Percentiles rank a stretch among this genome's conserved stretches.
Conservation (phyloP, 2,329 filamentous ascomycete genomes). For the Fusarium pininemorale region DNA sequence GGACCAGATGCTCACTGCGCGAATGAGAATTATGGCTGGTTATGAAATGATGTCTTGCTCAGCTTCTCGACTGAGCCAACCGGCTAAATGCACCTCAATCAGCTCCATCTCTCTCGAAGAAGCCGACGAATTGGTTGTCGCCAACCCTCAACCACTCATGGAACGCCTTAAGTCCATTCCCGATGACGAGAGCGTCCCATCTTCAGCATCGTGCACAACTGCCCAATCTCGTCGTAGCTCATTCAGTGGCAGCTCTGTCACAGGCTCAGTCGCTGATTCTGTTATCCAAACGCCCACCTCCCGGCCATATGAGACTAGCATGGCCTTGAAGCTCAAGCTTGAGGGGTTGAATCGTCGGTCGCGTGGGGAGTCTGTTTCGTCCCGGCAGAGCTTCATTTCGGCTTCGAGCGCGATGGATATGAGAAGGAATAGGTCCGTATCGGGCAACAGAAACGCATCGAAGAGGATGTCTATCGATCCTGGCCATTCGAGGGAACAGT, state of each 20-base stretch:
- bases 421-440: constrained; percentile 18
- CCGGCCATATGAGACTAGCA: constrained; percentile 7
- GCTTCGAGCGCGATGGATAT: not conserved
- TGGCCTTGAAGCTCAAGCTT: constrained; percentile 1
- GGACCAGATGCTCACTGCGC: not conserved
- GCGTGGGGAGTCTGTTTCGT: not conserved
- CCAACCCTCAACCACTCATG: not conserved
- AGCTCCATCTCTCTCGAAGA: rapidly evolving
- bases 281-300: not conserved
- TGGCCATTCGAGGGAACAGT: not conserved
- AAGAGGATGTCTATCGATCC: constrained; percentile 9
- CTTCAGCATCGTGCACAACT: not conserved
- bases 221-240: constrained; percentile 9
- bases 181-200: not conserved
- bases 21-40: not conserved
- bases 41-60: not conserved
- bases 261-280: not conserved
- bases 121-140: rapidly evolving
- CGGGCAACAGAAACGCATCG: not conserved
- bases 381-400: constrained; percentile 7
- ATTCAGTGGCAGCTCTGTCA: not conserved
- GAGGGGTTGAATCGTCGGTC: constrained; percentile 12
- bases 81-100: rapidly evolving
- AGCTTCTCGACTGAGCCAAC: rapidly evolving
- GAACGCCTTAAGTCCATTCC: not conserved